Base-by-base conservation (phyloP, 495 filamentous ascomycete genomes). In the Hyphodiscus hymeniophilus region DNA sequence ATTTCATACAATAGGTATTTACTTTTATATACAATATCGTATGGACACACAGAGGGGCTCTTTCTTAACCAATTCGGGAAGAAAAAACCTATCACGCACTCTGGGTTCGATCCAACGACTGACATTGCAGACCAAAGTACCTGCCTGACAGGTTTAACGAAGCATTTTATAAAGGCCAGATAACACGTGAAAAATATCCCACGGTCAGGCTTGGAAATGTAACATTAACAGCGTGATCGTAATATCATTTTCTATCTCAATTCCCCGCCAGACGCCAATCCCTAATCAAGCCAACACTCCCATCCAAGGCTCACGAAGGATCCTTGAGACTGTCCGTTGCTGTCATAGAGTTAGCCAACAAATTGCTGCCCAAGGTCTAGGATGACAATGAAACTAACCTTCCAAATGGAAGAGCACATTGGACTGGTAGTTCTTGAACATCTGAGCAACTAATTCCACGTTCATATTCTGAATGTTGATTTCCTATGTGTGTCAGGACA, bases 391-490 rank as follows among this genome's bases (percentile, higher is more conserved):
- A n/a, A n/a, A n/a, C n/a, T n/a, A n/a, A 94, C 92, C 92, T 80
- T 97, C 94, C 22, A 98, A 72, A 60, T 98, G 92, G 61, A 98
- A 98, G 1, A 96, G 72, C 12, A 98, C 92, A 59, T 96, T 98
- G 3, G 87, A 94, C 64, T 95, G 89, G 63, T 98, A 98, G 67
- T 97, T 98, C 74, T 96, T 95, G 72, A 97, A 98, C 92, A 98
- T 98, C 65, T 97, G 92, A 7, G 92, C 89, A 3, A 97, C 92
- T 7, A 97, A 73, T 68, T 97, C 92, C 4, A 95, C 87, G 61
- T 97, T 91, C 89, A 96, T 95, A 58, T 97, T 98, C 55, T 94
- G 85, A 30, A 94, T 82, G 62, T 96, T 97, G 77, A 96, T 94
- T 56, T 96, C 89, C 87, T 95, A 53, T n/a, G n/a, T n/a, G n/a